Conservation (phyloP, 2,329 filamentous ascomycete species). For the Periglandula ipomoeae region DNA sequence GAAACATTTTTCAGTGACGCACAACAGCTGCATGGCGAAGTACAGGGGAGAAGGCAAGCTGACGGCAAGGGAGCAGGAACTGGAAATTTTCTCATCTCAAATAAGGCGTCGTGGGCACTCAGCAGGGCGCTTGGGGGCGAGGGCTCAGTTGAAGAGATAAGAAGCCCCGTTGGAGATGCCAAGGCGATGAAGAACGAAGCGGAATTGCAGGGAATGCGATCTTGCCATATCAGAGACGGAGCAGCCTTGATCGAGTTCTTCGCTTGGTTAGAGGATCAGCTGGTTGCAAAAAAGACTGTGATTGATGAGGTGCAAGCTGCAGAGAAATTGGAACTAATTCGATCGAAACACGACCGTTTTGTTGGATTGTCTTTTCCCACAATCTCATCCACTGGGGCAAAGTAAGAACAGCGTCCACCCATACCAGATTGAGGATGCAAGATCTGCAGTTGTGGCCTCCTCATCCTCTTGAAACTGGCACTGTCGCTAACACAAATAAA, state of each 20-base stretch:
- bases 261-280: conserved; percentile 89
- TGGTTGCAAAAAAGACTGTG: conserved; percentile 60
- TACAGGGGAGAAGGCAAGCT: conserved; percentile 30
- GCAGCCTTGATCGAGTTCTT: conserved; percentile 88
- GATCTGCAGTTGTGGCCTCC: neutral
- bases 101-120: conserved; percentile 85
- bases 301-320: conserved; percentile 88
- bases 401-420: too few relatives aligned
- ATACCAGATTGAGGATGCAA: too few relatives aligned
- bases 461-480: neutral
- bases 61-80: conserved; percentile 17
- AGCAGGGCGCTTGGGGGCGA: conserved; percentile 80
- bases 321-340: conserved; percentile 75
- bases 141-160: conserved; percentile 71
- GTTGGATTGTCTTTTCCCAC: conserved; percentile 90
- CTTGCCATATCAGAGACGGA: conserved; percentile 88
- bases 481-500: neutral
- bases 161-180: conserved; percentile 80
- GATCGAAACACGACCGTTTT: conserved; percentile 62
- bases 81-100: conserved; percentile 77
- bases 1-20: conserved; percentile 71
- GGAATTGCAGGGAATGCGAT: conserved; percentile 85
- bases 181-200: conserved; percentile 92
- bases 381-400: conserved; percentile 85
- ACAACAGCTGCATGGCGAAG: conserved; percentile 40